Evolutionary conservation across 371 early-diverging fungal genomes (phyloP).

Genomic region (Umbelopsis sp.): DNA sequence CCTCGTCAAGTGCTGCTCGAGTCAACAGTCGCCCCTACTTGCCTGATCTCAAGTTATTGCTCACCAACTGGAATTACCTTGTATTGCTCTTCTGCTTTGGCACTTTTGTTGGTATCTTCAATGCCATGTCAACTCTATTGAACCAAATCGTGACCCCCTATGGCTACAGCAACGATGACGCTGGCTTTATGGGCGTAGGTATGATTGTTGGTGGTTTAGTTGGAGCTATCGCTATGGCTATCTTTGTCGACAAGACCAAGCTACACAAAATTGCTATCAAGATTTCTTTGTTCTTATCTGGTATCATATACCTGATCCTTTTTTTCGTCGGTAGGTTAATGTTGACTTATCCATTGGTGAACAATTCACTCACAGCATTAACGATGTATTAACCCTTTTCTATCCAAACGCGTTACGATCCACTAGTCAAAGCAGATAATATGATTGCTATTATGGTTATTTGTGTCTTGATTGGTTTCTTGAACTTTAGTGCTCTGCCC

Average conservation of each 20-base stretch:
- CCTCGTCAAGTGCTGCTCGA: constrained; percentile 41
- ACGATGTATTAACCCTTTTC: neutral
- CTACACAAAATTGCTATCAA: constrained; percentile 52
- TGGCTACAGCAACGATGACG: constrained; percentile 62
- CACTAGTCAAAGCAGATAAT: constrained; percentile 40
- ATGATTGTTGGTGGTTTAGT: constrained; percentile 58
- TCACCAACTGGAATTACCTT: constrained; percentile 57
- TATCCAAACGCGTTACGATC: no score
- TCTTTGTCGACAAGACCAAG: constrained; percentile 55
- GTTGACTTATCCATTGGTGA: neutral
- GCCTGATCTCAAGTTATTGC: constrained; percentile 47
- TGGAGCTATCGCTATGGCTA: constrained; percentile 48
- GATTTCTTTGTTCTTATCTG: constrained; percentile 53
- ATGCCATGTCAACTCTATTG: constrained; percentile 64
- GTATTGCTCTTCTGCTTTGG: constrained; percentile 60
- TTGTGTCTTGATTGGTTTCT: constrained; percentile 40
- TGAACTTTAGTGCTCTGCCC: constrained; percentile 46
- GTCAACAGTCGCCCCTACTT: constrained; percentile 35
- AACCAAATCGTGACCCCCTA: constrained; percentile 65
- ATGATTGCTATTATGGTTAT: constrained; percentile 43
- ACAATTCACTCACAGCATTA: neutral
- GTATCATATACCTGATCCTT: constrained; percentile 52
- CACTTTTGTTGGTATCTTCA: constrained; percentile 65
- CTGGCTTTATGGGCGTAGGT: constrained; percentile 61
- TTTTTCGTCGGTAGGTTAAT: constrained; percentile 48